Evolutionary conservation across 306 rosid species (phyloP).

Genomic region (Quillaja saponaria): DNA sequence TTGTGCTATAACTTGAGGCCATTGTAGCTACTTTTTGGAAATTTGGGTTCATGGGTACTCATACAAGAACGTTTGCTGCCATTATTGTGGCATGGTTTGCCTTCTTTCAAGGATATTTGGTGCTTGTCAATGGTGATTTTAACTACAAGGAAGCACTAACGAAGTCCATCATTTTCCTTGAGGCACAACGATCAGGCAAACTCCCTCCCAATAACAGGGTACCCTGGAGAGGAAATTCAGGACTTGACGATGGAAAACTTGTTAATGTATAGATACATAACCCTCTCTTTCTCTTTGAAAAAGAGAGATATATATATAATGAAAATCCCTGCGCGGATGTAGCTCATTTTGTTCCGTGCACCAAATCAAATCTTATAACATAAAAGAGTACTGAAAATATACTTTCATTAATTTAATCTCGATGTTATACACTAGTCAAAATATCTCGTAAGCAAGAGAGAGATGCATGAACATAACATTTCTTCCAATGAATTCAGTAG

Average conservation of each 20-base stretch:
- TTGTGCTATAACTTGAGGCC: conserved; percentile 3
- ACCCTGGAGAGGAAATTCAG: conserved; percentile 93
- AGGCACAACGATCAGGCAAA: conserved; percentile 97
- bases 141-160: conserved; percentile 85
- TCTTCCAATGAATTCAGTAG: too few species aligned
- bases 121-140: conserved; percentile 37
- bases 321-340: too few species aligned
- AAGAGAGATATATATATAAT: too few species aligned
- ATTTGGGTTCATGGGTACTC: conserved; percentile 34
- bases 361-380: too few species aligned
- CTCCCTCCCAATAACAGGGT: conserved; percentile 66
- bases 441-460: too few species aligned
- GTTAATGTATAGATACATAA: conserved; percentile 41
- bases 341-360: too few species aligned
- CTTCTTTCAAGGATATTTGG: conserved; percentile 42
- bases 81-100: conserved; percentile 56
- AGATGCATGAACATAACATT: too few species aligned
- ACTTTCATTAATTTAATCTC: too few species aligned
- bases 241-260: conserved; percentile 68
- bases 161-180: conserved; percentile 78
- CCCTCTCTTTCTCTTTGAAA: neutral
- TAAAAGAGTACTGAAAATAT: too few species aligned
- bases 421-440: too few species aligned
- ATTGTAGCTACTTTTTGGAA: neutral
- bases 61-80: conserved; percentile 33